Evolutionary conservation across 1,284 basidiomycete genomes (phyloP), one percentile per base, ranked within the genome.

Genomic region (Tetrapyrgos nigripes): DNA sequence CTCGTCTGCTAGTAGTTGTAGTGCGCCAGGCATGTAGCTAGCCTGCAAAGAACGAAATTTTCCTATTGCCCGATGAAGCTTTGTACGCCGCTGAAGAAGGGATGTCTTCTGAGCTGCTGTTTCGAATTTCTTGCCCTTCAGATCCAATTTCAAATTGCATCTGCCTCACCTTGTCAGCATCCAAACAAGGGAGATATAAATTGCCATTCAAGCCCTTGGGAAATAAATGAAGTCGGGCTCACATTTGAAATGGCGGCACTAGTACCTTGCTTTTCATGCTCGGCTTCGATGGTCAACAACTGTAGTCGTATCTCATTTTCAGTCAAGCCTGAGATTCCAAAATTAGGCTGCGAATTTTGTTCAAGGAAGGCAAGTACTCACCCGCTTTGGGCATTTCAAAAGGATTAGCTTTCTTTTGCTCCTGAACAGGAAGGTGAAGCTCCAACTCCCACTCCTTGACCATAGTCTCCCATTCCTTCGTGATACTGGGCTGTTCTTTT

Each of bases 401-500:
- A 0, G 70, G 69, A 61, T 72, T 72, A 1, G 54, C 49, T 10
- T 56, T 29, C 9, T 26, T 43, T 2, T 56, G 53, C n/a, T 40
- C 31, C 19, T 4, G 3, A 9, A 6, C 29, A n/a, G 33, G 51
- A 9, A 43, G 24, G 4, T 4, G 3, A 26, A 43, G 21, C 53
- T 71, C 64, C 2, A 44, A 54, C 45, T 74, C 68, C 69, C 68
- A 74, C 13, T 58, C 58, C 11, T 62, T 44, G 1, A 74, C 51
- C 43, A 61, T 57, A 3, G 21, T 33, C 3, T 23, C 55, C 70
- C 71, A 74, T 33, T 48, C 46, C 1, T 3, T 4, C 1, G 68
- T 49, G 24, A 17, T 9, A 35, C 47, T 33, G 1, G 8, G 3
- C 1, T 69, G 10, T 10, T 47, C 19, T 17, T 44, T 21, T 5